A percentile compares a stretch with the other conserved stretches of the same genome.
phyloP scores from a whole-genome alignment of 1,284 basidiomycete species.

The Sporisorium exsertum region DNA sequence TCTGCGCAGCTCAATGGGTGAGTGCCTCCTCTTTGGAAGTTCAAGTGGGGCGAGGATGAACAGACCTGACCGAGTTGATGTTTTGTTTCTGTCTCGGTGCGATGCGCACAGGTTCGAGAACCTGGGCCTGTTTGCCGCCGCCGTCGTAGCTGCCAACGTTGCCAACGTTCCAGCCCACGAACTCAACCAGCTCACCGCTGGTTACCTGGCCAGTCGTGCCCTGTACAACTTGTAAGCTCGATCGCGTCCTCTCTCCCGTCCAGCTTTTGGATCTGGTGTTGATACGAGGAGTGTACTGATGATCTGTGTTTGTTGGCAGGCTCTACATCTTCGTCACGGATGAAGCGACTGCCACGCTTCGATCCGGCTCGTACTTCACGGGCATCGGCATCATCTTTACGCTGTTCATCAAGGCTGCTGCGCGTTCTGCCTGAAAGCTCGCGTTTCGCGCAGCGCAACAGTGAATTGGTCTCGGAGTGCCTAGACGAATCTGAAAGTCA shows the following conservation, averaged over 20 bases:
- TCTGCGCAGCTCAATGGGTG: slow-evolving; percentile 39
- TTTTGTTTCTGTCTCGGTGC: background rate
- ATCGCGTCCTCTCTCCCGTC: no score
- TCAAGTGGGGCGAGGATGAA: background rate
- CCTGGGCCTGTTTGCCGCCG: slow-evolving; percentile 38
- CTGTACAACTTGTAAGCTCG: slow-evolving; percentile 52
- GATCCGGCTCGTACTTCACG: slow-evolving; percentile 26
- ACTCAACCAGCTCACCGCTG: slow-evolving; percentile 52
- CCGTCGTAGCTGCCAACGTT: slow-evolving; percentile 55
- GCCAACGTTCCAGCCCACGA: slow-evolving; percentile 50
- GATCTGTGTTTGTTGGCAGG: slow-evolving; percentile 11
- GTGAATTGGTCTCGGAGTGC: background rate
- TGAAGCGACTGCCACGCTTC: slow-evolving; percentile 24
- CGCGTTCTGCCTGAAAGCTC: slow-evolving; percentile 18
- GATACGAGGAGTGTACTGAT: background rate
- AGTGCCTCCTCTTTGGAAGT: background rate
- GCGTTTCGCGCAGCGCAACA: background rate
- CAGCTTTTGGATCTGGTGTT: background rate
- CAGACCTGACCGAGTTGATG: background rate
- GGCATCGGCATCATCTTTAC: slow-evolving; percentile 48
- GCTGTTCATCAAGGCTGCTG: slow-evolving; percentile 49
- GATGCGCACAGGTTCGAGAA: slow-evolving; percentile 27
- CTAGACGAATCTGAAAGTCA: background rate
- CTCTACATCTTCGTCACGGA: slow-evolving; percentile 40
- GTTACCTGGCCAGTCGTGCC: slow-evolving; percentile 50